These are phyloP conservation scores for Bromus sterilis DNA, from an alignment of 176 grass and related monocot genomes.

Conservation along the genomic window DNA sequence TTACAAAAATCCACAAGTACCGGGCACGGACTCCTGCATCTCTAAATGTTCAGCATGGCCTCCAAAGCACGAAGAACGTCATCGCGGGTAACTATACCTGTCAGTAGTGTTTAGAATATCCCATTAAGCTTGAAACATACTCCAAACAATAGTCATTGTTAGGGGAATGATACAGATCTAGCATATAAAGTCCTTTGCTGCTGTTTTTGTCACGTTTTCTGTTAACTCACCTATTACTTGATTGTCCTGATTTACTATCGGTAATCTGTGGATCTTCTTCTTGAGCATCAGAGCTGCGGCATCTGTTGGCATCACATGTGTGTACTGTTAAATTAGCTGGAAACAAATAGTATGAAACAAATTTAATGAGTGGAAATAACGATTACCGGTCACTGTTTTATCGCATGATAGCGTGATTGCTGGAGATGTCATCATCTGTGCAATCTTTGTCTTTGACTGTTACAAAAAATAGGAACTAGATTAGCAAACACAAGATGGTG, in stretches of 20 bases:
- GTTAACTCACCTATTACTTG: slow-evolving; percentile 69
- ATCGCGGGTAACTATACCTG: slow-evolving; percentile 81
- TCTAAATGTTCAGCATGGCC: slow-evolving; percentile 49
- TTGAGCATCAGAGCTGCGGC: slow-evolving; percentile 86
- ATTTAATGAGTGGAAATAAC: background rate
- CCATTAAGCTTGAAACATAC: slow-evolving; percentile 17
- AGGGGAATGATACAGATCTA: slow-evolving; percentile 11
- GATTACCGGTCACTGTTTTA: slow-evolving; percentile 77
- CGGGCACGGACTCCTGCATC: background rate
- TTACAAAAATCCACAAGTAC: slow-evolving; percentile 30
- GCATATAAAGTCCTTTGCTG: background rate
- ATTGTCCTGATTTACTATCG: slow-evolving; percentile 63
- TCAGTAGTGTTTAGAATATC: slow-evolving; percentile 26
- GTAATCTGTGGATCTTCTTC: slow-evolving; percentile 84
- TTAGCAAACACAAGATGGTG: slow-evolving; percentile 8
- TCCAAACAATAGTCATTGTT: background rate
- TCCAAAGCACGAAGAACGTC: slow-evolving; percentile 74
- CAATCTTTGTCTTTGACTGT: slow-evolving; percentile 57
- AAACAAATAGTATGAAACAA: background rate
- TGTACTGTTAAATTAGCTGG: background rate
- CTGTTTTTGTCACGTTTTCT: background rate
- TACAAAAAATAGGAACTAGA: slow-evolving; percentile 6
- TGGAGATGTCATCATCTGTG: slow-evolving; percentile 76
- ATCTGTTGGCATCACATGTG: slow-evolving; percentile 49
- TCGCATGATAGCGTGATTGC: slow-evolving; percentile 72